Conservation (phyloP, 176 grass and related monocot genomes). For the Elaeis guineensis region DNA sequence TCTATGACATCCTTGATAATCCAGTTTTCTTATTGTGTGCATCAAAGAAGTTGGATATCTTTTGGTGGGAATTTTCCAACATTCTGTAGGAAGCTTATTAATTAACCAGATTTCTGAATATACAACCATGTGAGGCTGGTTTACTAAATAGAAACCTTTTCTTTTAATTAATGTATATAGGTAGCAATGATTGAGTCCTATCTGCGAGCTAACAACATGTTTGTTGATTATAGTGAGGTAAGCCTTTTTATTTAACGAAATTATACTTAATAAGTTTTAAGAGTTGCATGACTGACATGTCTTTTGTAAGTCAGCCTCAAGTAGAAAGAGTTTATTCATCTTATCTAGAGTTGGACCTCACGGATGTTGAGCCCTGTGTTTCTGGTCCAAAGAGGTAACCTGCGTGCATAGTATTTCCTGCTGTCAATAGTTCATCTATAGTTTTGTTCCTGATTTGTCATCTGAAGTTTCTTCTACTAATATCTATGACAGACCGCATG, state of each 20-base stretch:
- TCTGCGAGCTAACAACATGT: constrained; percentile 29
- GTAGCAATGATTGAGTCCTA: constrained; percentile 29
- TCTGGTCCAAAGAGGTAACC: constrained; percentile 21
- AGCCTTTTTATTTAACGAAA: not conserved
- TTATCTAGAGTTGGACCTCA: constrained; percentile 23
- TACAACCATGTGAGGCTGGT: too few relatives aligned
- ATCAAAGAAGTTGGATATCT: too few relatives aligned
- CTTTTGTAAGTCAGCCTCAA: constrained; percentile 3
- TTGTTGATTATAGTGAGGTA: constrained; percentile 35
- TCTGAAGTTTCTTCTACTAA: not conserved
- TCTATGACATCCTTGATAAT: too few relatives aligned
- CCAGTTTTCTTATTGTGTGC: too few relatives aligned
- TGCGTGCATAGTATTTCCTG: too few relatives aligned
- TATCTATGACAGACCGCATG: constrained; percentile 10
- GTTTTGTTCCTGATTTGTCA: not conserved
- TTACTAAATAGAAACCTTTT: not conserved
- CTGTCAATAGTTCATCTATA: too few relatives aligned
- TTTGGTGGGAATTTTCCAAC: too few relatives aligned
- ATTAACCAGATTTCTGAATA: too few relatives aligned
- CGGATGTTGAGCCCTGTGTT: constrained; percentile 14
- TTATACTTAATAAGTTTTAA: not conserved
- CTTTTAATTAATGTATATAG: constrained; percentile 9
- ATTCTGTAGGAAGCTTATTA: too few relatives aligned
- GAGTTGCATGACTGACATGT: not conserved
- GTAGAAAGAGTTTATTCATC: constrained; percentile 13